Evolutionary conservation across 805 yeast genomes (phyloP).

Genomic region (Candida golubevii): DNA sequence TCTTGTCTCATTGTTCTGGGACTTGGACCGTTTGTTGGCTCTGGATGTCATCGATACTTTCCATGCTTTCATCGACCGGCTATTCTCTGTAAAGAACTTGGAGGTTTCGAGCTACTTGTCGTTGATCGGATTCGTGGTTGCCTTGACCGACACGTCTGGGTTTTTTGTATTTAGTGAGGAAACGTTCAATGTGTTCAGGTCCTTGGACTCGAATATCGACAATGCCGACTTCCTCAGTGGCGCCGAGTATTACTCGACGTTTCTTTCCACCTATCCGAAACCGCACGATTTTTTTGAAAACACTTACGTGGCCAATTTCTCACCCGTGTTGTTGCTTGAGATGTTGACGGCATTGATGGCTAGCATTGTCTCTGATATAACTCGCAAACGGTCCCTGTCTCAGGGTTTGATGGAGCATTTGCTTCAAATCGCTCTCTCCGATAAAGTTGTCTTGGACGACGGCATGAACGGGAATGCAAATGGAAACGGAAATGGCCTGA

Average conservation of each 20-base stretch:
- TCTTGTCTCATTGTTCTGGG: constrained; percentile 27
- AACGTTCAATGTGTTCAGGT: constrained; percentile 28
- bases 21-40: constrained; percentile 18
- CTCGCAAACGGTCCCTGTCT: constrained; percentile 13
- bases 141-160: constrained; percentile 25
- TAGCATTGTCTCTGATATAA: constrained; percentile 29
- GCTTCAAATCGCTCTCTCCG: constrained; percentile 23
- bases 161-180: constrained; percentile 22
- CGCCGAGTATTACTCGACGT: constrained; percentile 28
- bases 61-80: constrained; percentile 22
- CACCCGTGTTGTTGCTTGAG: constrained; percentile 35
- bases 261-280: constrained; percentile 9
- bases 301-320: constrained; percentile 28
- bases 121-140: constrained; percentile 32
- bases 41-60: constrained; percentile 27
- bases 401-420: constrained; percentile 24
- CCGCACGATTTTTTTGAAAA: constrained; percentile 17
- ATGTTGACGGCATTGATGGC: constrained; percentile 32
- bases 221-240: constrained; percentile 36
- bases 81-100: constrained; percentile 20
- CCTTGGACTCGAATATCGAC: constrained; percentile 35
- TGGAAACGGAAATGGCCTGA: neutral
- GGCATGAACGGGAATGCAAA: neutral
- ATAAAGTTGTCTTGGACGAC: constrained; percentile 3
- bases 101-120: constrained; percentile 33